Percentiles rank a stretch among this genome's conserved stretches.
Evolutionary conservation across 2,329 filamentous ascomycete genomes (phyloP).

Genomic region (Botrytis fabae): DNA sequence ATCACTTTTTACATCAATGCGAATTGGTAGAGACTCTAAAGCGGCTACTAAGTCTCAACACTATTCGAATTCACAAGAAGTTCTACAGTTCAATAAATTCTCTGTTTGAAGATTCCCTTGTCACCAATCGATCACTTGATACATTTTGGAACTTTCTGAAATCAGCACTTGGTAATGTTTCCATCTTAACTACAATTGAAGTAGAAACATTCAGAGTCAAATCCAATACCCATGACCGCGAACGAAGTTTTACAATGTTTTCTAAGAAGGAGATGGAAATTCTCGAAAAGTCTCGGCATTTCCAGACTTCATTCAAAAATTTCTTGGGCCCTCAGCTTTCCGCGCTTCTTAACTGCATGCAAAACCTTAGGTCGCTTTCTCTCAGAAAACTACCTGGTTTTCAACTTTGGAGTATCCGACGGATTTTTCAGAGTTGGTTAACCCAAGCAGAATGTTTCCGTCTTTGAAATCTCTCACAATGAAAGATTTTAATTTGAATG

Average conservation of each 20-base stretch:
- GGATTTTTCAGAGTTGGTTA: background rate
- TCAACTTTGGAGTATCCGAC: too few species aligned
- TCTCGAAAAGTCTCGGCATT: background rate
- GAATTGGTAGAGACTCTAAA: background rate
- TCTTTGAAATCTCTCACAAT: background rate
- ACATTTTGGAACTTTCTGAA: background rate
- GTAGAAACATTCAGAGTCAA: too few species aligned
- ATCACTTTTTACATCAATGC: background rate
- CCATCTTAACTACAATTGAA: background rate
- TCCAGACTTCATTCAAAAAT: background rate
- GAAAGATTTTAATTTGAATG: background rate
- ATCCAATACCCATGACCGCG: too few species aligned
- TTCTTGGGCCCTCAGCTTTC: fast-evolving
- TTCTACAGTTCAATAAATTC: background rate
- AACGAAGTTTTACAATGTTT: background rate
- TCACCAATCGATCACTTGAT: background rate
- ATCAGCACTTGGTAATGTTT: background rate
- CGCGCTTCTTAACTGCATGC: background rate
- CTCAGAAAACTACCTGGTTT: too few species aligned
- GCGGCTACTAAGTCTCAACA: background rate
- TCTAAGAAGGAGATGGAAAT: background rate
- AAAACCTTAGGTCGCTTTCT: background rate
- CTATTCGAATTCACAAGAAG: background rate
- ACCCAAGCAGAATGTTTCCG: background rate
- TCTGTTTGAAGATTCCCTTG: background rate